These are phyloP conservation scores for Pyrenophora tritici-repentis DNA, from an alignment of 2,329 filamentous ascomycete genomes.

Conservation along the genomic window DNA sequence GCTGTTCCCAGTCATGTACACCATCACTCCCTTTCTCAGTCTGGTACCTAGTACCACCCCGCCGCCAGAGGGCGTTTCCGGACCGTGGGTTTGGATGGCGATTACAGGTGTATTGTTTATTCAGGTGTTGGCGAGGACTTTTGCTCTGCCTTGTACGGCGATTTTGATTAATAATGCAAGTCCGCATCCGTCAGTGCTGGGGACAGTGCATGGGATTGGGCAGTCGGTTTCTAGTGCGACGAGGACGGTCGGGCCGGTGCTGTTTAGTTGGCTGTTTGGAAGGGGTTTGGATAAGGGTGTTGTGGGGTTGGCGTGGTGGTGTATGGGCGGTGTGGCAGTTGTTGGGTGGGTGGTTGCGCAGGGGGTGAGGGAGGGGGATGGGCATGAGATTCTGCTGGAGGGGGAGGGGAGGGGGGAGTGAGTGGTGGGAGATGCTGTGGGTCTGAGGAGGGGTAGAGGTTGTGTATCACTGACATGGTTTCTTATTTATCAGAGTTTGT, in stretches of 20 bases:
- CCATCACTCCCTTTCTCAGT: conserved; percentile 51
- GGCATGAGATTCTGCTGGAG: conserved; percentile 68
- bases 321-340: conserved; percentile 56
- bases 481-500: no score
- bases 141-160: conserved; percentile 61
- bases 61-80: conserved; percentile 49
- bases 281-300: conserved; percentile 61
- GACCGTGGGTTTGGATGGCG: conserved; percentile 49
- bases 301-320: conserved; percentile 65
- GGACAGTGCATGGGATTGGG: conserved; percentile 62
- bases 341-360: conserved; percentile 58
- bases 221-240: conserved; percentile 65
- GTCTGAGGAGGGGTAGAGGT: no score
- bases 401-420: no score
- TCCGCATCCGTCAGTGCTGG: conserved; percentile 60
- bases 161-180: conserved; percentile 58
- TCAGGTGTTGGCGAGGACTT: conserved; percentile 55
- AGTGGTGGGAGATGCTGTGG: no score
- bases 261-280: conserved; percentile 66
- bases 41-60: conserved; percentile 47
- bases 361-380: conserved; percentile 64
- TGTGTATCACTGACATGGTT: no score
- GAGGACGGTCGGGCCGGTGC: conserved; percentile 63
- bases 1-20: conserved; percentile 54
- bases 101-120: conserved; percentile 51